Conservation (phyloP, 768 basidiomycete species). For the Psilocybe sp. region DNA sequence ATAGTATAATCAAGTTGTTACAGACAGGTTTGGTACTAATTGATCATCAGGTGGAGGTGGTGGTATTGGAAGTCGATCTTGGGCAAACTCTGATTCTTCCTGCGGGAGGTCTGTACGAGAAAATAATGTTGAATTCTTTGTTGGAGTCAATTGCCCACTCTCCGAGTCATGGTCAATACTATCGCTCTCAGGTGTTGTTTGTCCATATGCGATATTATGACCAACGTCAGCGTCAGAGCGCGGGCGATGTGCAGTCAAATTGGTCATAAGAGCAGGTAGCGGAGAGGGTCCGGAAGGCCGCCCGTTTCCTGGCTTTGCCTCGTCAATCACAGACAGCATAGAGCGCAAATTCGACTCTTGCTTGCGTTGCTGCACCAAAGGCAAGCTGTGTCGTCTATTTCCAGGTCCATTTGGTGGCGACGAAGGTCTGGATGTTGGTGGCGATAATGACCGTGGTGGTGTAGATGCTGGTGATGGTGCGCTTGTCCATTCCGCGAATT, state of each 20-base stretch:
- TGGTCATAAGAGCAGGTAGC: constrained; percentile 19
- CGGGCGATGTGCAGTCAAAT: constrained; percentile 20
- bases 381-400: constrained; percentile 48
- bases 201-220: too few relatives aligned
- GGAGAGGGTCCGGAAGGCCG: constrained; percentile 14
- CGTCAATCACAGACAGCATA: constrained; percentile 72
- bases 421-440: constrained; percentile 32
- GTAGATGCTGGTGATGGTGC: constrained; percentile 38
- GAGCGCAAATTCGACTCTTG: constrained; percentile 67
- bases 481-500: constrained; percentile 57
- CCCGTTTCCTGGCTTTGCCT: constrained; percentile 39
- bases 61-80: constrained; percentile 21
- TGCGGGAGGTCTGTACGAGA: neutral
- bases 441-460: constrained; percentile 52
- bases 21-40: too few relatives aligned
- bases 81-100: too few relatives aligned
- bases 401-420: constrained; percentile 36
- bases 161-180: neutral
- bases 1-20: too few relatives aligned
- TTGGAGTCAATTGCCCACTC: neutral
- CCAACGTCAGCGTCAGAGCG: constrained; percentile 22
- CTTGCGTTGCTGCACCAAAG: constrained; percentile 48
- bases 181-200: too few relatives aligned
- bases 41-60: too few relatives aligned
- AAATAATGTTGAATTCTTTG: neutral